Evolutionary conservation across 306 rosid genomes (phyloP).

Genomic region (Canavalia gladiata): DNA sequence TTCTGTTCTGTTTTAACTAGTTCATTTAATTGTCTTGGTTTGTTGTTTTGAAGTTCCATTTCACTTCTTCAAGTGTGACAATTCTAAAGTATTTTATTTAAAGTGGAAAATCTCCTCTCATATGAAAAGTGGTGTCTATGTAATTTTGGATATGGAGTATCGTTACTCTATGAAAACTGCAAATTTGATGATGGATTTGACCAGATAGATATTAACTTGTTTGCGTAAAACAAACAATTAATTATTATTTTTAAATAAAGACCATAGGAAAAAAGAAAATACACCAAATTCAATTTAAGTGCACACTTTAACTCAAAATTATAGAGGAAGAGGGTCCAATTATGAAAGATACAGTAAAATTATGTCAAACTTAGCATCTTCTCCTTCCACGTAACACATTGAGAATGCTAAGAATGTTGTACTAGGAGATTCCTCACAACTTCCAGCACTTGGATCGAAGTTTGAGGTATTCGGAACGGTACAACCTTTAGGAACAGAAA

Average conservation of each 20-base stretch:
- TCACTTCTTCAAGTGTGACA: not conserved
- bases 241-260: not conserved
- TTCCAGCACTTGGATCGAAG: slow-evolving; percentile 74
- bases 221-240: not conserved
- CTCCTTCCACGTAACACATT: slow-evolving; percentile 45
- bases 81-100: not conserved
- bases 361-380: slow-evolving; percentile 52
- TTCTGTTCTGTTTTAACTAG: too few species aligned
- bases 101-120: too few species aligned
- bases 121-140: too few species aligned
- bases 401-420: slow-evolving; percentile 56
- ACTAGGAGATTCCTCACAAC: slow-evolving; percentile 69
- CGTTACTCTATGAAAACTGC: not conserved
- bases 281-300: slow-evolving; percentile 40
- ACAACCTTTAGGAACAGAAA: slow-evolving; percentile 67
- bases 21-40: too few species aligned
- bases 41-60: too few species aligned
- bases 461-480: slow-evolving; percentile 63
- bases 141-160: too few species aligned
- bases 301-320: slow-evolving; percentile 53
- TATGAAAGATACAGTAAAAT: slow-evolving; percentile 40
- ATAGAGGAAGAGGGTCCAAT: slow-evolving; percentile 48
- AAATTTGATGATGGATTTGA: not conserved
- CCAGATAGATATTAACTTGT: not conserved
- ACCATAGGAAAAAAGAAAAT: slow-evolving; percentile 30